Conservation (phyloP, 2,329 filamentous ascomycete genomes). For the Helotiales sp. region DNA sequence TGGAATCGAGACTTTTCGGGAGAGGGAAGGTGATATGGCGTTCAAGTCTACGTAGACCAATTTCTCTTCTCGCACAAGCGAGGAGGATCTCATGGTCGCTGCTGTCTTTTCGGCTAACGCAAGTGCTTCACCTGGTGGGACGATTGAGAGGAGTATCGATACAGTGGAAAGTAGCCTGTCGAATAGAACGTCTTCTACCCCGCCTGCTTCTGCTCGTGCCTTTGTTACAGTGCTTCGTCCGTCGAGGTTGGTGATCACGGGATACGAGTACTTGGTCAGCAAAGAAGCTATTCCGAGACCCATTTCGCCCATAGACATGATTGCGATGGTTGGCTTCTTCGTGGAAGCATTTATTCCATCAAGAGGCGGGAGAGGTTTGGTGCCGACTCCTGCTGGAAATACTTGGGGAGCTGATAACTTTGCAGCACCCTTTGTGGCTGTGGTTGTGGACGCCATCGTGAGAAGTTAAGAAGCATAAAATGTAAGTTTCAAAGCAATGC, state of each 20-base stretch:
- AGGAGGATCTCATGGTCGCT: slow-evolving; percentile 39
- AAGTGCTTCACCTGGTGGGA: slow-evolving; percentile 61
- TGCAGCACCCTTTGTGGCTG: not conserved
- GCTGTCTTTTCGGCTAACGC: slow-evolving; percentile 57
- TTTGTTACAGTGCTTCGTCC: slow-evolving; percentile 42
- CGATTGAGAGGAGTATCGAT: slow-evolving; percentile 62
- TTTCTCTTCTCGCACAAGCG: slow-evolving; percentile 20
- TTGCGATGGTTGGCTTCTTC: slow-evolving; percentile 41
- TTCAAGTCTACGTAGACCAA: slow-evolving; percentile 64
- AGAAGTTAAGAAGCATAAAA: not conserved
- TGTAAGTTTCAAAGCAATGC: not conserved
- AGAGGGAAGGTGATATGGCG: slow-evolving; percentile 57
- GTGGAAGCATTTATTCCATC: not conserved
- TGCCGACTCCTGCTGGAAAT: not conserved
- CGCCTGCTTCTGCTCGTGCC: slow-evolving; percentile 1
- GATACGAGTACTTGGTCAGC: slow-evolving; percentile 51
- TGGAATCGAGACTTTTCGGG: slow-evolving; percentile 40
- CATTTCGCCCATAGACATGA: slow-evolving; percentile 63
- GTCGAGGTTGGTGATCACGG: slow-evolving; percentile 52
- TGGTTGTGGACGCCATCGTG: not conserved
- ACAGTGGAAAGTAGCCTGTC: slow-evolving; percentile 43
- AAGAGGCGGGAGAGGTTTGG: not conserved
- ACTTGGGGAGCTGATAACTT: not conserved
- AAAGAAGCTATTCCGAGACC: slow-evolving; percentile 56
- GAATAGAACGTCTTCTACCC: slow-evolving; percentile 54